Percentiles rank a stretch among this genome's conserved stretches.
phyloP scores from a whole-genome alignment of 306 rosid genomes.

The Trichosanthes cucumerina region DNA sequence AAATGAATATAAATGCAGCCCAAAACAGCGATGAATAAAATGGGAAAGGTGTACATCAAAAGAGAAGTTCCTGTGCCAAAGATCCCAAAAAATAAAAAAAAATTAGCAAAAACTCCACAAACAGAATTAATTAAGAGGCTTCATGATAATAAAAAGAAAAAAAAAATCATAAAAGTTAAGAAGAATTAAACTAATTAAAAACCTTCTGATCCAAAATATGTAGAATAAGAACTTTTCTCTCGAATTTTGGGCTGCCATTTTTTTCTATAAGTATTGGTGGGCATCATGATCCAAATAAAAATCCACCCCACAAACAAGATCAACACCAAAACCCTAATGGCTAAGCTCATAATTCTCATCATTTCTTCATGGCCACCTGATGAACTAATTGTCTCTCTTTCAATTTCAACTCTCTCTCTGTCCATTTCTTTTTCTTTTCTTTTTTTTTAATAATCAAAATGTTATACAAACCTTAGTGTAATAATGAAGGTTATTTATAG shows the following conservation, averaged over 20 bases:
- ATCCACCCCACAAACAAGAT: constrained; percentile 33
- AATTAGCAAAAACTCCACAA: not conserved
- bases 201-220: constrained; percentile 60
- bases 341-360: constrained; percentile 9
- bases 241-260: constrained; percentile 24
- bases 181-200: not conserved
- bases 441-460: not conserved
- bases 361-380: constrained; percentile 5
- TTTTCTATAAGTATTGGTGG: constrained; percentile 33
- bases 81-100: not conserved
- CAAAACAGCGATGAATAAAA: constrained; percentile 43
- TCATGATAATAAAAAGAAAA: not conserved
- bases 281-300: constrained; percentile 45
- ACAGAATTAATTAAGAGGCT: not conserved
- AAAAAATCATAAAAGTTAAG: not conserved
- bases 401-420: constrained; percentile 20
- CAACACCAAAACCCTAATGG: constrained; percentile 26
- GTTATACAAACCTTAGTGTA: not conserved
- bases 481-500: not conserved
- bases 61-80: constrained; percentile 26
- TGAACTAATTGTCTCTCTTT: not conserved
- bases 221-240: constrained; percentile 12
- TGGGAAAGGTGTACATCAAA: constrained; percentile 42
- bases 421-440: not conserved
- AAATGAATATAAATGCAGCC: constrained; percentile 57